Percentiles rank a stretch among this genome's conserved stretches.
These are phyloP conservation scores for Apiospora hydei DNA, from an alignment of 2,329 filamentous ascomycete species.

Conservation along the genomic window DNA sequence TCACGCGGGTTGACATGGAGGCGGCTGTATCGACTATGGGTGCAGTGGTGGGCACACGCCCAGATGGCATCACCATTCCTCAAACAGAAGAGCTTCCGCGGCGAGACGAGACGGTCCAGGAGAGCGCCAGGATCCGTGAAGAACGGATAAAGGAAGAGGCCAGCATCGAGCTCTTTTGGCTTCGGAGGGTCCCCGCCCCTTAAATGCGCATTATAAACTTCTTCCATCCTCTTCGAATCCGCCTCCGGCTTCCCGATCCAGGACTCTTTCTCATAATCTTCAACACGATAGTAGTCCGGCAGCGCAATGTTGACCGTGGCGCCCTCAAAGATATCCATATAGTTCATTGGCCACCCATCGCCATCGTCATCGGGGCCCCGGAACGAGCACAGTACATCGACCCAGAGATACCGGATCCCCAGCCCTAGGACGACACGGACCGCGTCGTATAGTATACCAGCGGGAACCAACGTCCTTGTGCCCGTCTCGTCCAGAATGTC, in stretches of 20 bases:
- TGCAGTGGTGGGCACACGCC: neutral
- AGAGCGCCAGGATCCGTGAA: neutral
- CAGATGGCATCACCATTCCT: neutral
- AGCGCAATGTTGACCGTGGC: neutral
- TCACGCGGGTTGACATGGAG: neutral
- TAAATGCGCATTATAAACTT: neutral
- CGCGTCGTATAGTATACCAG: neutral
- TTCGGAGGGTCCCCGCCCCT: neutral
- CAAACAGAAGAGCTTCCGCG: neutral
- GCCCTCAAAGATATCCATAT: neutral
- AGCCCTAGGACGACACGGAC: neutral
- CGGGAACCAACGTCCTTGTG: neutral
- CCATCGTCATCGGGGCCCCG: neutral
- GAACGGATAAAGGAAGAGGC: neutral
- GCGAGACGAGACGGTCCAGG: neutral
- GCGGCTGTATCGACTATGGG: neutral
- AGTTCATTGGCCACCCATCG: neutral
- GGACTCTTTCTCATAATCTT: neutral
- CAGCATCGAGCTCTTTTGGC: neutral
- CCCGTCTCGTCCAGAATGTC: neutral
- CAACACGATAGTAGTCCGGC: neutral
- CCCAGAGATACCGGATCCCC: constrained; percentile 5
- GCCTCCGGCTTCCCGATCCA: too few relatives aligned
- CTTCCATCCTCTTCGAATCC: neutral
- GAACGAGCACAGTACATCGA: neutral